Evolutionary conservation across 2,329 filamentous ascomycete genomes (phyloP).

Genomic region (Claviceps africana): DNA sequence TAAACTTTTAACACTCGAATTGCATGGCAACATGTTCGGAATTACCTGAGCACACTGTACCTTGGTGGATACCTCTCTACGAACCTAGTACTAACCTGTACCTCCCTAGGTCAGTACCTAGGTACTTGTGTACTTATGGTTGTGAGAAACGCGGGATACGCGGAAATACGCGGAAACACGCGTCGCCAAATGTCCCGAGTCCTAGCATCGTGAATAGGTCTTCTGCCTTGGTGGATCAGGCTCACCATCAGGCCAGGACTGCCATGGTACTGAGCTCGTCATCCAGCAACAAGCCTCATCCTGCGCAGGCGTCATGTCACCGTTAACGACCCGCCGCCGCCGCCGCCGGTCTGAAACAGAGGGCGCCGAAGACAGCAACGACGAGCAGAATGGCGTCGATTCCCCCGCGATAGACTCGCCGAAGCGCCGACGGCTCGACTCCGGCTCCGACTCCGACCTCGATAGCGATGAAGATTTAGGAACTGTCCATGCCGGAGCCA

Average conservation of each 20-base stretch:
- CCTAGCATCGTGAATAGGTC: background rate
- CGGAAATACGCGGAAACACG: background rate
- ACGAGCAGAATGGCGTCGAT: slow-evolving; percentile 10
- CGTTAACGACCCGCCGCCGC: slow-evolving; percentile 24
- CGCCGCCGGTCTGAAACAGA: slow-evolving; percentile 30
- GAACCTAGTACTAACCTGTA: no score
- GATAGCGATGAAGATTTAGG: slow-evolving; percentile 10
- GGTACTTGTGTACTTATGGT: no score
- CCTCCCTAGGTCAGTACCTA: no score
- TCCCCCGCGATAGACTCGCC: slow-evolving; percentile 16
- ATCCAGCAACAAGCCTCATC: background rate
- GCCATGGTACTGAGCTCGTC: background rate
- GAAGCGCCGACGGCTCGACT: slow-evolving; percentile 23
- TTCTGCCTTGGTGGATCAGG: background rate
- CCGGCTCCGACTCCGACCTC: slow-evolving; percentile 9
- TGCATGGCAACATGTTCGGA: no score
- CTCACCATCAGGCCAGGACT: background rate
- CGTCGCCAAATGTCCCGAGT: background rate
- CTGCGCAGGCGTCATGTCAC: slow-evolving; percentile 14
- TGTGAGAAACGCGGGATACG: no score
- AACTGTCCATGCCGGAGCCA: slow-evolving; percentile 7
- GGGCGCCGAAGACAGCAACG: slow-evolving; percentile 23
- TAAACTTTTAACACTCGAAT: no score
- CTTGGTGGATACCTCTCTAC: no score
- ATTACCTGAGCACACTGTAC: no score